Evolutionary conservation across 306 rosid genomes (phyloP).

Genomic region (Cucurbita pepo): DNA sequence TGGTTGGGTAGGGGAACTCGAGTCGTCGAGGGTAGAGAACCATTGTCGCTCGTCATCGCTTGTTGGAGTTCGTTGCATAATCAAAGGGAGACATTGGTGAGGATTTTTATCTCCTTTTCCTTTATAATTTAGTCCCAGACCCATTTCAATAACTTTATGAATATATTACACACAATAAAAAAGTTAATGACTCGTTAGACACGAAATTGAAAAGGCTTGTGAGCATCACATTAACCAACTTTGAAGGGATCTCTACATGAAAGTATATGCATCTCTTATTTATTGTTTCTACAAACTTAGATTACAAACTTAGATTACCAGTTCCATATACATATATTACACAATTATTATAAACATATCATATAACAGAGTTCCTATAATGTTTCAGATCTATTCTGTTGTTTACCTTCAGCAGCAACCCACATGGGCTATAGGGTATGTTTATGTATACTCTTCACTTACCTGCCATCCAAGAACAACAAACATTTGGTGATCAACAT

Average conservation of each 20-base stretch:
- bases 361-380: neutral
- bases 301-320: neutral
- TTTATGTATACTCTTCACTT: neutral
- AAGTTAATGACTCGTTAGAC: too few species aligned
- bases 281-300: neutral
- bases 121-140: too few species aligned
- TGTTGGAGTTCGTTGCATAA: too few species aligned
- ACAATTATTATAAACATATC: neutral
- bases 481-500: neutral
- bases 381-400: neutral
- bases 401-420: neutral
- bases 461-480: neutral
- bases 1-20: too few species aligned
- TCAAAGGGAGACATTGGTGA: too few species aligned
- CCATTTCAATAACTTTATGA: too few species aligned
- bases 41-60: too few species aligned
- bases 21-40: too few species aligned
- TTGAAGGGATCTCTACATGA: neutral
- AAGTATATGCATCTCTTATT: neutral
- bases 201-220: neutral
- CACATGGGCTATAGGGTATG: neutral
- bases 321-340: neutral
- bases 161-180: too few species aligned
- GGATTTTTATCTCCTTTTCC: too few species aligned
- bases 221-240: neutral